These are phyloP conservation scores for Cupressus sempervirens DNA, from an alignment of 75 land plant genomes.

Conservation along the genomic window DNA sequence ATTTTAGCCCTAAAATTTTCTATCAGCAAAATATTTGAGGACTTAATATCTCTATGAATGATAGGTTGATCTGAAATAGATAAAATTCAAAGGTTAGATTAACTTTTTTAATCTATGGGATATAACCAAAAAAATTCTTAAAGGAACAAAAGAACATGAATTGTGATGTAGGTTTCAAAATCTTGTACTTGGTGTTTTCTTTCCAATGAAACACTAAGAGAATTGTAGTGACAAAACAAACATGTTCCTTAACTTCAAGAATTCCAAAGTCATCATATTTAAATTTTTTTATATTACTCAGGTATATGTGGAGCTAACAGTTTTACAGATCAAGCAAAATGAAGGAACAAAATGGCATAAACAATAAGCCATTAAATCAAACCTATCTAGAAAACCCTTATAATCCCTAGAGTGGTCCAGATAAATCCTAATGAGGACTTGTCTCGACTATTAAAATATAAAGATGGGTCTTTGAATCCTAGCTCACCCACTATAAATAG, in stretches of 20 bases:
- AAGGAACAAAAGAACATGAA: not conserved
- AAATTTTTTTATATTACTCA: not conserved
- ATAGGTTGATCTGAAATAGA: too few species aligned
- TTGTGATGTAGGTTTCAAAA: not conserved
- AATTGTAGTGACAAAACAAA: not conserved
- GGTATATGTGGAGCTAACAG: not conserved
- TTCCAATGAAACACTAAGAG: not conserved
- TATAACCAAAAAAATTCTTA: not conserved
- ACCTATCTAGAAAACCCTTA: too few species aligned
- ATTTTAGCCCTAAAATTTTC: constrained; percentile 83
- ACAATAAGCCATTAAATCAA: too few species aligned
- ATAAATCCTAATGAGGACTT: too few species aligned
- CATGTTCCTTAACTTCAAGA: not conserved
- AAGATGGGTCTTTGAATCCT: too few species aligned
- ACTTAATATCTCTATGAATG: too few species aligned
- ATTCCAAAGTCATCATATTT: not conserved
- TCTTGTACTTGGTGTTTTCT: not conserved
- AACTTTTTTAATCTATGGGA: too few species aligned
- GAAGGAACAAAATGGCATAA: not conserved
- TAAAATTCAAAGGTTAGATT: too few species aligned
- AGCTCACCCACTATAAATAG: too few species aligned
- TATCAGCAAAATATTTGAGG: constrained; percentile 90
- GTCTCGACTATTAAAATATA: too few species aligned
- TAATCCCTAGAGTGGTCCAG: too few species aligned
- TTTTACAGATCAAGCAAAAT: not conserved